A percentile compares a stretch with the other conserved stretches of the same genome.
Evolutionary conservation across 1,139 yeast genomes (phyloP).

Genomic region (Kurtzmaniella natalensis): DNA sequence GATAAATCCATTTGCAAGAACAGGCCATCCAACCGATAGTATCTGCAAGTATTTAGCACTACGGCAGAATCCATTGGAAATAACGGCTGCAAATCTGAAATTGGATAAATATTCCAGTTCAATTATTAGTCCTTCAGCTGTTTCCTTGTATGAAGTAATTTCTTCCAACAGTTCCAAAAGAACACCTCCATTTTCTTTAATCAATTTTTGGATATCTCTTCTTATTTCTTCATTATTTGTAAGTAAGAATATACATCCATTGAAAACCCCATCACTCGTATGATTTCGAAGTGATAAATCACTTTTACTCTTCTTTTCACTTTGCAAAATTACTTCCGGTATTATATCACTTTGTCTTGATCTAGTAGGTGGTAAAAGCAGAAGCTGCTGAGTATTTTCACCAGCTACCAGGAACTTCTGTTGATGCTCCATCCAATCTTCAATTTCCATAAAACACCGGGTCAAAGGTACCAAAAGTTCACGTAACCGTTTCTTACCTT

Average conservation of each 20-base stretch:
- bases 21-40: constrained; percentile 88
- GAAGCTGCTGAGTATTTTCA: constrained; percentile 4
- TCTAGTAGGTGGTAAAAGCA: constrained; percentile 5
- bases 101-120: constrained; percentile 13
- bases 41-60: constrained; percentile 81
- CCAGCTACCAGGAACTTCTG: constrained; percentile 14
- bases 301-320: not conserved
- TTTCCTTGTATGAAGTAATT: constrained; percentile 13
- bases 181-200: constrained; percentile 50
- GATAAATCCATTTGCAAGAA: constrained; percentile 59
- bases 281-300: not conserved
- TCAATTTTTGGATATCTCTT: constrained; percentile 27
- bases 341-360: not conserved
- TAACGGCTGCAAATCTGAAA: constrained; percentile 57
- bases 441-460: constrained; percentile 31
- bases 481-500: constrained; percentile 12
- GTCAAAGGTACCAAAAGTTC: constrained; percentile 15
- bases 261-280: constrained; percentile 11
- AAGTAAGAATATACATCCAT: constrained; percentile 30
- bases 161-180: constrained; percentile 31
- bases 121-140: constrained; percentile 5
- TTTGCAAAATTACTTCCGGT: constrained; percentile 1
- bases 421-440: constrained; percentile 41
- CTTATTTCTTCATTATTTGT: constrained; percentile 38
- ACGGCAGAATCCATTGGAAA: constrained; percentile 55